These are phyloP conservation scores for Tetragonia tetragonoides DNA, from an alignment of 148 eudicot genomes.

Conservation along the genomic window DNA sequence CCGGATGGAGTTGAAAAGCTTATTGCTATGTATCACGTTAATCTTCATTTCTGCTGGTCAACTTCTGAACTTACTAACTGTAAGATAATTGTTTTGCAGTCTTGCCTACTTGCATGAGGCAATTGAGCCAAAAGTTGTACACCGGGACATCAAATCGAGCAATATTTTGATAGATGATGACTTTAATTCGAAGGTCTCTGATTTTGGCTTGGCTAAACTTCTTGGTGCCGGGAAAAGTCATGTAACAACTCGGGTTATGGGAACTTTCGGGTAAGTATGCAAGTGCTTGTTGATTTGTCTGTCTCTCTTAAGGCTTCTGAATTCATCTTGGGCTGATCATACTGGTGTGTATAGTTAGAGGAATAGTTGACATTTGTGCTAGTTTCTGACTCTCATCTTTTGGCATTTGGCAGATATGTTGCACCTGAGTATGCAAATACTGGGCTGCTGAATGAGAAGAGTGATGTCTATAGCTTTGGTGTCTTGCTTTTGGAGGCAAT, in stretches of 20 bases:
- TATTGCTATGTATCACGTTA: background rate
- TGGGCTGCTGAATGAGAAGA: conserved; percentile 71
- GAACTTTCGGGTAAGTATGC: conserved; percentile 65
- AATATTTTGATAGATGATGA: conserved; percentile 65
- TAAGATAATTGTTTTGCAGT: conserved; percentile 36
- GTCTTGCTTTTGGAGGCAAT: conserved; percentile 62
- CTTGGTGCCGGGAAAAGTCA: conserved; percentile 77
- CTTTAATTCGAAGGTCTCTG: conserved; percentile 71
- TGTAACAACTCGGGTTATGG: conserved; percentile 78
- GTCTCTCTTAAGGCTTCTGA: background rate
- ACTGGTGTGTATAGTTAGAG: background rate
- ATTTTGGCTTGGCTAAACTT: conserved; percentile 76
- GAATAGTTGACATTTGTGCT: background rate
- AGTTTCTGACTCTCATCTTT: conserved; percentile 2
- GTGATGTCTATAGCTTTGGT: conserved; percentile 78
- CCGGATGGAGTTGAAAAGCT: background rate
- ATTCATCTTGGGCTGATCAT: background rate
- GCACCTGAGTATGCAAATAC: conserved; percentile 84
- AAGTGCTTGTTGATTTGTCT: background rate
- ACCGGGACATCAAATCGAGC: conserved; percentile 78
- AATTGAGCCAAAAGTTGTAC: conserved; percentile 82
- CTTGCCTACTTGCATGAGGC: conserved; percentile 76
- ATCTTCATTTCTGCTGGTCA: background rate
- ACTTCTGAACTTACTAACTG: background rate
- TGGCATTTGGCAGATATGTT: conserved; percentile 49